phyloP scores from a whole-genome alignment of 2,329 filamentous ascomycete genomes.

The Penicillium sp. region DNA sequence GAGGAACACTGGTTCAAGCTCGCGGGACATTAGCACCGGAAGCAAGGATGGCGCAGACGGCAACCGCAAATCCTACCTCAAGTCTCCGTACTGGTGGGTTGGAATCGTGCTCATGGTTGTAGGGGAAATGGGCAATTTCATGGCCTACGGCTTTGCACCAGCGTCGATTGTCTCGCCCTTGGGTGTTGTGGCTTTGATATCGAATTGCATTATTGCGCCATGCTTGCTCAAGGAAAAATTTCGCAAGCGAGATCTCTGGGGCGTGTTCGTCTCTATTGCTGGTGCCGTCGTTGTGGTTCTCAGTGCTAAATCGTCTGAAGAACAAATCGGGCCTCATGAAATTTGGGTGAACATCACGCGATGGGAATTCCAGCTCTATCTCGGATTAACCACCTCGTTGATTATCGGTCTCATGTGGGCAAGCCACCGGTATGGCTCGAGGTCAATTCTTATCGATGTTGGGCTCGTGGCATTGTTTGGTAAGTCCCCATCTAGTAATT shows the following conservation, averaged over 20 bases:
- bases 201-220: slow-evolving; percentile 94
- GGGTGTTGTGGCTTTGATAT: slow-evolving; percentile 93
- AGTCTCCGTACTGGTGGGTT: slow-evolving; percentile 93
- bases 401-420: slow-evolving; percentile 77
- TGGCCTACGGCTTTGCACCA: slow-evolving; percentile 95
- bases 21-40: slow-evolving; percentile 31
- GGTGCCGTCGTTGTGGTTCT: slow-evolving; percentile 91
- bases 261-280: slow-evolving; percentile 79
- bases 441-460: slow-evolving; percentile 85
- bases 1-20: slow-evolving; percentile 36
- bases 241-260: slow-evolving; percentile 77
- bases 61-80: slow-evolving; percentile 71
- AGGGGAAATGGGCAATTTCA: slow-evolving; percentile 92
- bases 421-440: slow-evolving; percentile 79
- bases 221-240: slow-evolving; percentile 91
- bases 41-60: slow-evolving; percentile 39
- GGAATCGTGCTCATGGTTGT: slow-evolving; percentile 90
- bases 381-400: slow-evolving; percentile 70
- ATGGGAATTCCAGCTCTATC: slow-evolving; percentile 86
- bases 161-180: slow-evolving; percentile 96
- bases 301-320: slow-evolving; percentile 84
- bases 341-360: slow-evolving; percentile 86
- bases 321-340: slow-evolving; percentile 83
- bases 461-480: slow-evolving; percentile 92
- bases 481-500: slow-evolving; percentile 43